phyloP scores from a whole-genome alignment of 192 early-diverging fungal genomes.

The Backusella tarrabulga region DNA sequence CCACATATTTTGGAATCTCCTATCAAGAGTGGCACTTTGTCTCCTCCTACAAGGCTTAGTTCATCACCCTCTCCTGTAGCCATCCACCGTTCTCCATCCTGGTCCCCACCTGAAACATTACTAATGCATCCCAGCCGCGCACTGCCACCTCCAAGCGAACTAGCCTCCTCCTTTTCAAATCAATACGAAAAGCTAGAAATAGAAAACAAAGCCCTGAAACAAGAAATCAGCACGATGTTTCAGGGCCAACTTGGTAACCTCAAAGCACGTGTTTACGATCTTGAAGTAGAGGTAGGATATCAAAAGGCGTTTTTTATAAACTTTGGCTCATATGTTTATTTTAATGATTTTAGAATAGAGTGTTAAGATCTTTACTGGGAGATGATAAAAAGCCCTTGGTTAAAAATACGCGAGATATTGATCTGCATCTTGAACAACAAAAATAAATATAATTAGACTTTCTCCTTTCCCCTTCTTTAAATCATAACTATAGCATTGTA shows the following conservation, averaged over 20 bases:
- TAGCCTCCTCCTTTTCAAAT: neutral
- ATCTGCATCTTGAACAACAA: neutral
- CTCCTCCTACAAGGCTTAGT: neutral
- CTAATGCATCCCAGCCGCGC: neutral
- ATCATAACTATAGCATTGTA: neutral
- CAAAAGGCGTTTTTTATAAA: neutral
- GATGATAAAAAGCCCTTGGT: neutral
- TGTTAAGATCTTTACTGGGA: slow-evolving; percentile 17
- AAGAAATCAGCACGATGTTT: slow-evolving; percentile 15
- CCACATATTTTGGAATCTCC: neutral
- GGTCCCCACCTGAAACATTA: neutral
- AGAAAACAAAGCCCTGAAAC: slow-evolving; percentile 3
- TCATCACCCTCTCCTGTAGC: neutral
- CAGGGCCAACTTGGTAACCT: neutral
- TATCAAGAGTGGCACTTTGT: neutral
- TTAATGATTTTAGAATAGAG: slow-evolving; percentile 20
- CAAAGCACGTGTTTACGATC: slow-evolving; percentile 21
- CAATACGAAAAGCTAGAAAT: neutral
- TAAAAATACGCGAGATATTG: neutral
- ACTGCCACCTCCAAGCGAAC: neutral
- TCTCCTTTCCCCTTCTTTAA: neutral
- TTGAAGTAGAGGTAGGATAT: slow-evolving; percentile 30
- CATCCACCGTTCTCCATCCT: neutral
- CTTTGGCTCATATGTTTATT: neutral
- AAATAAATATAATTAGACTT: neutral